Base-by-base conservation (phyloP, 1,139 yeast species). In the Barnettozyma hawaiiensis region DNA sequence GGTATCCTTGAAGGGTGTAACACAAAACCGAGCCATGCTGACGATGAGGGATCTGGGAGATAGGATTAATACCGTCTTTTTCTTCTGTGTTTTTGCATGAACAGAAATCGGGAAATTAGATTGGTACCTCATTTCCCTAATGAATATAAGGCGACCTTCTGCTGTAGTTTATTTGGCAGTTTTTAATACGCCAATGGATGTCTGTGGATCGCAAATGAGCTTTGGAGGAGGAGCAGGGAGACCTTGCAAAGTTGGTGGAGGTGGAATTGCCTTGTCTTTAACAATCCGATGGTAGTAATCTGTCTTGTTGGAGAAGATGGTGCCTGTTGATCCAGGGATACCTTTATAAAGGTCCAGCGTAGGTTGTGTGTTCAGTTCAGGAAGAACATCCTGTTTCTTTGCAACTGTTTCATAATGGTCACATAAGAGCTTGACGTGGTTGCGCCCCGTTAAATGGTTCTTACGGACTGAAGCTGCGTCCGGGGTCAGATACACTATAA, bases 381-480 rank as follows among this genome's bases (percentile, higher is more conserved):
- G 63, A 73, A 76, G 70, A 19, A 66, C 57, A 0, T 76, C 76
- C n/a, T 69, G 57, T 43, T 72, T 69, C 45, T 68, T 69, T 7
- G 81, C 81, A 50, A 73, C 69, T 34, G 62, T 56, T 56, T 81
- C 86, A 55, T 85, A 89, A 65, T 86, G 89, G 48, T 83, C 85
- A 46, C 89, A 79, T 47, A 85, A 86, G 46, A 76, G 72, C 52
- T 76, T 74, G 40, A 85, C 70, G 61, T 90, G 97, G 60, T 85
- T 82, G 55, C 78, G 77, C 12, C 97, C 97, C 39, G 75, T 68
- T 40, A 85, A 65, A 63, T 90, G 97, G 34, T 90, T 81, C 57
- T 84, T 81, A 35, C 96, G 68, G 42, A 89, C 97, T 65, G 95
- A 84, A 60, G 80, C 70, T 24, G 95, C 84, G 63, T 87, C 96